phyloP scores from a whole-genome alignment of 768 basidiomycete species.

The Russula earlei region DNA sequence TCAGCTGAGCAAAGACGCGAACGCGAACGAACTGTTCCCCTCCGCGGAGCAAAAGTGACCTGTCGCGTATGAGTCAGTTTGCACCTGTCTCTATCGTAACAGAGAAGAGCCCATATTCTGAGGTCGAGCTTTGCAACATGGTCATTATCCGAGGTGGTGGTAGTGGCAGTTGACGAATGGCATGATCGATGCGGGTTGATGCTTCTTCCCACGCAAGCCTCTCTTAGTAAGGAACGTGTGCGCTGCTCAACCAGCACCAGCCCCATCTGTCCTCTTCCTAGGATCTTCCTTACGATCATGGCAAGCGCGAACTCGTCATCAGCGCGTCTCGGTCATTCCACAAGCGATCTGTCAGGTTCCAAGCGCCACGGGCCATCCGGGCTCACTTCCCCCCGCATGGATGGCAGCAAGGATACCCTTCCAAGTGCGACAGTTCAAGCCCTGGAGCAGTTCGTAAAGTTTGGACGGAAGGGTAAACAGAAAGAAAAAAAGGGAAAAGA shows the following conservation, averaged over 20 bases:
- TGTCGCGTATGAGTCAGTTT: no score
- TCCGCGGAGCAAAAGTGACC: no score
- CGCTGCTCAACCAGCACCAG: background rate
- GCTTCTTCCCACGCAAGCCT: no score
- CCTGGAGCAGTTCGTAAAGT: conserved; percentile 15
- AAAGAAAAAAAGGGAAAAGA: conserved; percentile 1
- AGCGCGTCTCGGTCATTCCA: conserved; percentile 5
- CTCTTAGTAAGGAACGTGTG: background rate
- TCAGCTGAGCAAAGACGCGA: no score
- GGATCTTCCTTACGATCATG: background rate
- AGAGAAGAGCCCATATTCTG: no score
- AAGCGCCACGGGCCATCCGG: background rate
- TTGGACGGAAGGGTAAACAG: conserved; percentile 16
- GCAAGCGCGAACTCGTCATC: background rate
- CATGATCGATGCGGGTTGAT: no score
- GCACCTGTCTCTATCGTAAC: no score
- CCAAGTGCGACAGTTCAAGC: conserved; percentile 15
- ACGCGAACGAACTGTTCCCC: no score
- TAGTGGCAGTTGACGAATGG: no score
- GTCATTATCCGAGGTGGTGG: no score
- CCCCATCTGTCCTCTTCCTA: background rate
- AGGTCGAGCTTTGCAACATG: no score
- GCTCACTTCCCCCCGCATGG: conserved; percentile 1
- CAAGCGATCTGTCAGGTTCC: background rate
- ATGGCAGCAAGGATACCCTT: background rate